Base-by-base conservation (phyloP, 768 basidiomycete species). In the Pulveroboletus frians region DNA sequence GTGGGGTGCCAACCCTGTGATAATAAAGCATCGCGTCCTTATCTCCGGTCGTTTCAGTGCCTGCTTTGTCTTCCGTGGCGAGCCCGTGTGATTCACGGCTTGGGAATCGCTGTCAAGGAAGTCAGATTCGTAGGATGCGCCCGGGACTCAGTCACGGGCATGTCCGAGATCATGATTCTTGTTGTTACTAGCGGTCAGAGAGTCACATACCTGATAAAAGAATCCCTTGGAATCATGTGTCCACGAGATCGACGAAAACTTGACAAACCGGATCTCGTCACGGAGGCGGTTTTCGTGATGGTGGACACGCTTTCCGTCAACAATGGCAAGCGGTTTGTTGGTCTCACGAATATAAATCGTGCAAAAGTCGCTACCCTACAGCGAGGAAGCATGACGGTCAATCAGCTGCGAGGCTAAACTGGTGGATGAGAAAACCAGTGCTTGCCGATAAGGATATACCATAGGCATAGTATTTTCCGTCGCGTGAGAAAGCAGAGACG, bases 221-320 rank as follows among this genome's bases (percentile, higher is more conserved):
- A 92, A 89, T 1, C 90, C 89, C 52, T 81, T 83, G 47, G 80
- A 83, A 66, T 91, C 87, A 47, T 80, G 78, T 4, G 82, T 82
- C 90, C 89, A 92, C 23, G 73, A 71, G 37, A 90, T 74, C 10
- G 71, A 66, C 1, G 84, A 85, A 67, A 88, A 90, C 63, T 92
- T 92, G 53, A 88, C 85, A 60, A 78, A 85, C 47, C 82, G 76
- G 46, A 91, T 67, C 51, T 82, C 83, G 39, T 92, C 89, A 4
- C 72, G 55, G 32, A 89, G 73, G 38, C 81, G 72, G 31, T 71
- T 72, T 17, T 75, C 70, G 55, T 82, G 74, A 44, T 76, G 73
- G 8, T 72, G 70, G n/a, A 62, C 58, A 23, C 50, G 58, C 45
- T 70, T 62, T 32, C 69, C 71, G 1, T 73, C 69, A 5, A 67